A percentile compares a stretch with the other conserved stretches of the same genome.
Evolutionary conservation across 2,329 filamentous ascomycete genomes (phyloP).

Genomic region (Hypoxylon sp.): DNA sequence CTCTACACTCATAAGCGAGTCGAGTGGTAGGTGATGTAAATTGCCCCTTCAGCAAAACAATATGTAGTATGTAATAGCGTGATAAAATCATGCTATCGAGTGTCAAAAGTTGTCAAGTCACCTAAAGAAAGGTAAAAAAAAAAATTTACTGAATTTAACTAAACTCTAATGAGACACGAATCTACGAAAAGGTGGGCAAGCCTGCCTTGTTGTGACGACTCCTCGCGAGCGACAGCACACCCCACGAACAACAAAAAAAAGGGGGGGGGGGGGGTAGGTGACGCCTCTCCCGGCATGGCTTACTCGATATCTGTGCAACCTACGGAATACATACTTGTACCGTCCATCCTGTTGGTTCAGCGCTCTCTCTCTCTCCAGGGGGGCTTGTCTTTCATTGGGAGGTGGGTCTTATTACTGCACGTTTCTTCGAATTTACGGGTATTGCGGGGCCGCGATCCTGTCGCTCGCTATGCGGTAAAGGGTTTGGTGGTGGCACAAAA

Average conservation of each 20-base stretch:
- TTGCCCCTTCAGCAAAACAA: too few relatives aligned
- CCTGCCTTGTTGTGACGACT: background rate
- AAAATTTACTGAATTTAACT: background rate
- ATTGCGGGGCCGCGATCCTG: conserved; percentile 8
- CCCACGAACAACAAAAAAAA: conserved; percentile 25
- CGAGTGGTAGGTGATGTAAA: background rate
- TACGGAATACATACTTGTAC: conserved; percentile 27
- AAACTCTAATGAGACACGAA: conserved; percentile 13
- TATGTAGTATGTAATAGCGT: background rate
- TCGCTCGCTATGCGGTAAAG: background rate
- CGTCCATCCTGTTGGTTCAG: conserved; percentile 31
- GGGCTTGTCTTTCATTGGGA: background rate
- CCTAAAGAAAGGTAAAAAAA: too few relatives aligned
- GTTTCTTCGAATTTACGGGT: conserved; percentile 1
- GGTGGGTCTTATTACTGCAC: conserved; percentile 5
- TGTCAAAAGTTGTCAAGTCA: background rate
- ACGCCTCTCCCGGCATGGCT: background rate
- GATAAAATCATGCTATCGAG: background rate
- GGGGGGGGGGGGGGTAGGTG: background rate
- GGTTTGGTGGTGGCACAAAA: background rate
- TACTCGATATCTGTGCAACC: background rate
- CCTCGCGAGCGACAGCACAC: conserved; percentile 33
- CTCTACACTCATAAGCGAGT: background rate
- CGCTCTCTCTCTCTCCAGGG: background rate
- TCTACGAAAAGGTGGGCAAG: conserved; percentile 10